Base-by-base conservation (phyloP, 2,329 filamentous ascomycete genomes). In the Triangularia setosa region DNA sequence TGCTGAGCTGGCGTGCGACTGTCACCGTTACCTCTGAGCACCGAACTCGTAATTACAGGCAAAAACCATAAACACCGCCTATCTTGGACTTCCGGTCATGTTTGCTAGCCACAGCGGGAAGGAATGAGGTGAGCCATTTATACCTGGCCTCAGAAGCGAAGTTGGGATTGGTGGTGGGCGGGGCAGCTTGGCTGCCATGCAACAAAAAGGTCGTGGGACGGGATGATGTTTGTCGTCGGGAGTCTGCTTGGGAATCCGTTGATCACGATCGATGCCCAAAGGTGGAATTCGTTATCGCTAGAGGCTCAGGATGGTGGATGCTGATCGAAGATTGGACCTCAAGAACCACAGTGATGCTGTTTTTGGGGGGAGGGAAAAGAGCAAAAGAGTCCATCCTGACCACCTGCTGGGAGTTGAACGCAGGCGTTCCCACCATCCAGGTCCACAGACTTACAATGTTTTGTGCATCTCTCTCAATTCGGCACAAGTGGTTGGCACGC, bases 1-100 rank as follows among this genome's bases (percentile, higher is more conserved):
- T 57, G 23, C 55, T 57, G 55, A 21, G 55, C 30, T 57, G 55
- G 55, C 55, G 27, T 57, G 55, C 55, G 25, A 57, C 55, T 30
- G 27, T 57, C 11, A 27, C 55, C 4, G 40, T 48, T 48, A 48
- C 40, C n/a, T 48, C 40, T n/a, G 21, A 18, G 40, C n/a, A 21
- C 18, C 40, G 40, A n/a, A n/a, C n/a, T 48, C n/a, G 18, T 9
- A 48, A 21, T 5, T 4, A n/a, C 40, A 40, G 40, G 40, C 40
- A 48, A 48, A 21, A 5, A 6, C 40, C 40, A 48, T 48, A 48
- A 48, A 48, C n/a, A 48, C 40, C 40, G 21, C 40, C 21, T 21
- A 48, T 48, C n/a, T 21, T 14, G 18, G n/a, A 9, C 40, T 21
- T 48, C 40, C 3, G 11, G 6, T 48, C 11, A 6, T 48, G 40